Evolutionary conservation across 495 filamentous ascomycete species (phyloP).

Genomic region (Melanomma pulvis-pyrius): DNA sequence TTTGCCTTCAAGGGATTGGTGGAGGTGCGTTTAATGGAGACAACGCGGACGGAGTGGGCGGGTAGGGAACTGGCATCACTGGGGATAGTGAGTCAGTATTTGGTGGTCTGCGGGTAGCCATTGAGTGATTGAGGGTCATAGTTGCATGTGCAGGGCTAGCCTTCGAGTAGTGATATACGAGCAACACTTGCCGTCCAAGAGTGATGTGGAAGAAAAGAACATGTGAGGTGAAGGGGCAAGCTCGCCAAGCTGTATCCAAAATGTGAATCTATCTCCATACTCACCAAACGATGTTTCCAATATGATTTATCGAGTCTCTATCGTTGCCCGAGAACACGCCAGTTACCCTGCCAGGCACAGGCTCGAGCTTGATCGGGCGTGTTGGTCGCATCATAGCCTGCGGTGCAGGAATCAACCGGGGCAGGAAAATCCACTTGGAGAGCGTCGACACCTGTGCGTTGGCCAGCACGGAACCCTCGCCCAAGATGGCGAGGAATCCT

Average conservation of each 20-base stretch:
- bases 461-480: constrained; percentile 47
- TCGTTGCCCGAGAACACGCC: constrained; percentile 44
- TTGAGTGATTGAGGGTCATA: too few species aligned
- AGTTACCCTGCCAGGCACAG: constrained; percentile 38
- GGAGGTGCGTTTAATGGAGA: constrained; percentile 43
- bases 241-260: background rate
- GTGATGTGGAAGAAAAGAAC: background rate
- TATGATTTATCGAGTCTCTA: constrained; percentile 42
- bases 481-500: constrained; percentile 49
- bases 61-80: constrained; percentile 40
- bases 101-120: too few species aligned
- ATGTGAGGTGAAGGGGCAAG: background rate
- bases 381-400: constrained; percentile 45
- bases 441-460: constrained; percentile 48
- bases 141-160: too few species aligned
- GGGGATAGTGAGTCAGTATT: background rate
- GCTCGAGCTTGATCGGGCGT: constrained; percentile 40
- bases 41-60: constrained; percentile 48
- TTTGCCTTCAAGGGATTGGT: constrained; percentile 38
- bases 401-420: constrained; percentile 47
- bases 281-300: constrained; percentile 47
- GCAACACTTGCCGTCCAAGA: too few species aligned
- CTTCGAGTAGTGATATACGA: too few species aligned
- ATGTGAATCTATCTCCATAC: constrained; percentile 21
- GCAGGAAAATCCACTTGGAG: constrained; percentile 46